Conservation (phyloP, 208 protist species). For the Trypanosoma scelopori region DNA sequence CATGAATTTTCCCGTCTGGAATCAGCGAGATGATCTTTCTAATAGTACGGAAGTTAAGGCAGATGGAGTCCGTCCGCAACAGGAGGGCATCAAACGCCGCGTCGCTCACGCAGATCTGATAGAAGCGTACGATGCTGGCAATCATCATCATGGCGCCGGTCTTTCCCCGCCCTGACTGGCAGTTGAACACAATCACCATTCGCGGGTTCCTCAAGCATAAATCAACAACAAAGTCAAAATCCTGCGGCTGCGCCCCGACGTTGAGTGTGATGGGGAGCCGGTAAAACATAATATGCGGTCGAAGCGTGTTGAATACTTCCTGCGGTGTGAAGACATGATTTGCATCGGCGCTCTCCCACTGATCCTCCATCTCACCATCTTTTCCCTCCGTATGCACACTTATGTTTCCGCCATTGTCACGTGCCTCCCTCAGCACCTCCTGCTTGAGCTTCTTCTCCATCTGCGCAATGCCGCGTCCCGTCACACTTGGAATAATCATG, state of each 20-base stretch:
- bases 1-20: conserved; percentile 85
- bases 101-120: conserved; percentile 79
- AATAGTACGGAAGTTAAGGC: conserved; percentile 74
- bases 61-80: conserved; percentile 47
- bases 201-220: conserved; percentile 76
- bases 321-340: conserved; percentile 60
- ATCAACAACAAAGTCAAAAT: conserved; percentile 89
- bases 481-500: conserved; percentile 84
- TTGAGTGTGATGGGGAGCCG: conserved; percentile 83
- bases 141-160: conserved; percentile 87
- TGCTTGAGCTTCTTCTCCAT: conserved; percentile 85
- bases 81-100: conserved; percentile 65
- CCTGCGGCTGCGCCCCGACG: conserved; percentile 67
- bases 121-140: conserved; percentile 88
- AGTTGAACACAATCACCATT: conserved; percentile 83
- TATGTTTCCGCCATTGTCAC: conserved; percentile 84
- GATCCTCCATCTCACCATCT: conserved; percentile 76
- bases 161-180: conserved; percentile 80
- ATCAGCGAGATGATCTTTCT: conserved; percentile 88
- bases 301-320: conserved; percentile 59
- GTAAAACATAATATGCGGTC: conserved; percentile 60
- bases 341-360: conserved; percentile 78
- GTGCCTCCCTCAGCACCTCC: conserved; percentile 81
- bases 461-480: conserved; percentile 64
- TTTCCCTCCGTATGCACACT: conserved; percentile 68